phyloP scores from a whole-genome alignment of 129 eudicot genomes.

The carrot (Daucus carota) region DNA sequence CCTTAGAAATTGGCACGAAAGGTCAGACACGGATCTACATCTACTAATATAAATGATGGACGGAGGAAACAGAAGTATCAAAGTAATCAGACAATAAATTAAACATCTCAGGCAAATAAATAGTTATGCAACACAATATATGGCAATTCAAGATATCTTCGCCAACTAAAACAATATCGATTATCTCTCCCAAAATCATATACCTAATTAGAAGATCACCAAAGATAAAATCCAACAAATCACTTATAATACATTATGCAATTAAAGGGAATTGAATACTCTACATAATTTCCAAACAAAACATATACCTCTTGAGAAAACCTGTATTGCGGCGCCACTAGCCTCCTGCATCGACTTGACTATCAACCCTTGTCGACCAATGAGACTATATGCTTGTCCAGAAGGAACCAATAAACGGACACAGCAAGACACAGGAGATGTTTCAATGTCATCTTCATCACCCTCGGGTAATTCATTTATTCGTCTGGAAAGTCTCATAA shows the following conservation, averaged over 20 bases:
- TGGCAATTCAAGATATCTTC: too few relatives aligned
- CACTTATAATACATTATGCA: too few relatives aligned
- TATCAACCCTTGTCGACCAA: constrained; percentile 74
- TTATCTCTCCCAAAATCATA: too few relatives aligned
- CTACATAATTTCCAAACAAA: not conserved
- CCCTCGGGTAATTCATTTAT: constrained; percentile 51
- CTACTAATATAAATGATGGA: too few relatives aligned
- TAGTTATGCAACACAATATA: not conserved
- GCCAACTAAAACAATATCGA: too few relatives aligned
- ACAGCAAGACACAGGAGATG: constrained; percentile 33
- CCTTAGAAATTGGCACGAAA: too few relatives aligned
- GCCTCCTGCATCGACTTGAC: constrained; percentile 74
- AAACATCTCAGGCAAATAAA: too few relatives aligned
- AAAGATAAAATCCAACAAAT: not conserved
- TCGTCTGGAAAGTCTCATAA: constrained; percentile 62
- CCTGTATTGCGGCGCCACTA: constrained; percentile 63
- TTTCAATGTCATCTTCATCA: constrained; percentile 32
- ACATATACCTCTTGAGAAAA: constrained; percentile 58
- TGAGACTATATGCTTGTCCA: constrained; percentile 59
- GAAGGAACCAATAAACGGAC: constrained; percentile 59
- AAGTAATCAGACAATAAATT: too few relatives aligned
- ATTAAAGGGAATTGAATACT: not conserved
- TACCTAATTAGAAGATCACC: too few relatives aligned
- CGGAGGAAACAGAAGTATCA: too few relatives aligned
- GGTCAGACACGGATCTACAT: too few relatives aligned